phyloP scores from a whole-genome alignment of 345 rosid species.

The Hibiscus tridactylites region DNA sequence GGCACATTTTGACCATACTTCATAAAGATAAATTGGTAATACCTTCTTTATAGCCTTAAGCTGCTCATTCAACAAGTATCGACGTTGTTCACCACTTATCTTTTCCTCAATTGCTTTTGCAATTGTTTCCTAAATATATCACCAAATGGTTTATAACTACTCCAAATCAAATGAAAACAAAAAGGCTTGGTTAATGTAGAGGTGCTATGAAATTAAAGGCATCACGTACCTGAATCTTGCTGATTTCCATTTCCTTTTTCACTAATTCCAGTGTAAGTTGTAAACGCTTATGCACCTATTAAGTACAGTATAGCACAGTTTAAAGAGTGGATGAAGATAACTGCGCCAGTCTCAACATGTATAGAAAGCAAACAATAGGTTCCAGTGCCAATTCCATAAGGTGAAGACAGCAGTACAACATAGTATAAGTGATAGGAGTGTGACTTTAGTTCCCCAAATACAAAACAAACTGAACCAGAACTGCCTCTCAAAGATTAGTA shows the following conservation, averaged over 20 bases:
- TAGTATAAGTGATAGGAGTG: not conserved
- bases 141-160: not conserved
- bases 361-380: not conserved
- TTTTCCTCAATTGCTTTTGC: conserved; percentile 99
- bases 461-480: not conserved
- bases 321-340: not conserved
- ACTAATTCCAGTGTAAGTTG: conserved; percentile 77
- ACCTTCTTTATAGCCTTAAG: conserved; percentile 99
- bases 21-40: conserved; percentile 2
- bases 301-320: not conserved
- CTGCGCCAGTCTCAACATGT: not conserved
- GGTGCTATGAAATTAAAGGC: not conserved
- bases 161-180: conserved; percentile 11
- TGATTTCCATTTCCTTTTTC: conserved; percentile 96
- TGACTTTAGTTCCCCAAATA: not conserved
- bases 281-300: conserved; percentile 81
- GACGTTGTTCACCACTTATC: conserved; percentile 96
- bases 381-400: not conserved
- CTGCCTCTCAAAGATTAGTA: not conserved
- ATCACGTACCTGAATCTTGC: conserved; percentile 78
- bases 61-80: conserved; percentile 94
- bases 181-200: not conserved
- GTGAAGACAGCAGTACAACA: not conserved
- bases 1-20: not conserved
- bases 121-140: conserved; percentile 64